Base-by-base conservation (phyloP, 2,329 filamentous ascomycete species). In the Apiospora phragmitis region DNA sequence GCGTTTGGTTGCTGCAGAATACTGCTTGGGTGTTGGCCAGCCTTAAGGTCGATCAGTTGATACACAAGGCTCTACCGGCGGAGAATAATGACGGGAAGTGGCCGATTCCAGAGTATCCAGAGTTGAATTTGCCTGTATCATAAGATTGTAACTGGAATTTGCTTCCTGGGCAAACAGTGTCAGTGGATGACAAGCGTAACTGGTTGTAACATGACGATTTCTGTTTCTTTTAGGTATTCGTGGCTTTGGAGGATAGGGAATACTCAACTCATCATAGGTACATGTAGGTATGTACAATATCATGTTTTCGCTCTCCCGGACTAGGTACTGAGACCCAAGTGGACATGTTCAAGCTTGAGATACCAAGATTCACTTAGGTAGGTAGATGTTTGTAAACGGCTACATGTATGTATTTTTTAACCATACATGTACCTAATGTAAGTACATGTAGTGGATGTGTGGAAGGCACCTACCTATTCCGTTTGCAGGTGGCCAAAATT, bases 51-150 rank as follows among this genome's bases (percentile, higher is more conserved):
- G 70, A 76, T 29, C 73, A 75, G 68, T 1, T 77, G 1, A 5
- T 77, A 14, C 43, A 70, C 4, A 65, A 68, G 24, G 6, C 78
- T 1, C 18, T 73, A 47, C 75, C 76, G 0, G 76, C 77, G 68
- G 68, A 72, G 11, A 75, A 73, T 43, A 74, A 72, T 1, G 74
- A 76, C 9, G 55, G 55, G 21, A 62, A 9, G 29, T 38, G 75
- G 55, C 41, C 62, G 35, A 51, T 78, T 11, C 78, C 77, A 0
- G 75, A 79, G 32, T 79, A 78, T 59, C 76, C 76, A 0, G 76
- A 76, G 70, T 43, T 79, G 68, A 74, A 74, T 2, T 68, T 75
- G 72, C 55, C 55, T 62, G 55, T n/a, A 6, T 16, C 32, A 1
- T 62, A n/a, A n/a, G 21, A 21, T 24, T 24, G 8, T 2, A 9